Evolutionary conservation across 2,329 filamentous ascomycete species (phyloP), one percentile per base, ranked within the genome.

Genomic region (Fusarium irregulare): DNA sequence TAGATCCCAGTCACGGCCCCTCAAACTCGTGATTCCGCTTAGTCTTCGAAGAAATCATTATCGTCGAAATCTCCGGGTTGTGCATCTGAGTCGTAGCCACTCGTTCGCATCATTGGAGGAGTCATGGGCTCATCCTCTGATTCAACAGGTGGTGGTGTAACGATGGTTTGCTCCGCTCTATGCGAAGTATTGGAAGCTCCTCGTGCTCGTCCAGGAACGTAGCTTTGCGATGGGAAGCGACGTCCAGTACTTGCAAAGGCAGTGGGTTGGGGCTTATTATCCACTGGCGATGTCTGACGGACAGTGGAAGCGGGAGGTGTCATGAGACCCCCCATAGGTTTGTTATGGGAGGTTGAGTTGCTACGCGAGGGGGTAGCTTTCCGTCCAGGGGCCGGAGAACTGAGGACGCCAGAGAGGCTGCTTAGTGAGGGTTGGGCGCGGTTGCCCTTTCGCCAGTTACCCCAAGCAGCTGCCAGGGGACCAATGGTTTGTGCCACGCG

Each of bases 381-480:
- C 50, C 77, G 78, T 37, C 74, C 76, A 12, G 77, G 66, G 2
- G 79, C 79, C 16, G 85, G 82, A 9, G 86, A 83, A 53, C 80
- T 81, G 40, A 84, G 73, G 27, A 80, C 81, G 13, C 84, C 80
- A 54, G 88, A 83, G 45, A 89, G 75, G 75, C 83, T 82, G 57
- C 79, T 78, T 68, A 85, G 83, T 18, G 82, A 81, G 8, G 81
- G 81, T 59, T 88, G 87, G 73, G 84, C 86, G 20, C 87, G 87
- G 73, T 85, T 86, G 18, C 87, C 88, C 78, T 92, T 95, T 55
- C 94, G 91, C 95, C 95, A 98, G 79, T 91, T 97, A 48, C 93
- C 94, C 89, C 94, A 97, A n/a, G 94, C 95, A n/a, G 94, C 93
- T n/a, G 93, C 88, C 40, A 91, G 79, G 25, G 88, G 89, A 2